A percentile compares a stretch with the other conserved stretches of the same genome.
Evolutionary conservation across 2,329 filamentous ascomycete genomes (phyloP).

Genomic region (Botrytis pseudocinerea): DNA sequence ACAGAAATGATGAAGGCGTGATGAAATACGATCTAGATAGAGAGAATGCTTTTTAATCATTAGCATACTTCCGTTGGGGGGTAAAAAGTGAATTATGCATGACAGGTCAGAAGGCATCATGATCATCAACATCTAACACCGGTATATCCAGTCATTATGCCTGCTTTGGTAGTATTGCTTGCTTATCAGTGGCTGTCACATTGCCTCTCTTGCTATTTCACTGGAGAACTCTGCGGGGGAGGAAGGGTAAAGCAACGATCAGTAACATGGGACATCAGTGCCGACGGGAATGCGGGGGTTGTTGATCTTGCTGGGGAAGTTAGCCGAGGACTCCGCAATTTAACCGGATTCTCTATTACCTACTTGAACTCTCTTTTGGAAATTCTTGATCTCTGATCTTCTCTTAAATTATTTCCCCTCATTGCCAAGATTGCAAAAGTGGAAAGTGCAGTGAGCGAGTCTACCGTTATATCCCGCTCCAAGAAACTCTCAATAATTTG

Average conservation of each 20-base stretch:
- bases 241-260: not conserved
- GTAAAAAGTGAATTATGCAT: not conserved
- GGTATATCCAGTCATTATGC: not conserved
- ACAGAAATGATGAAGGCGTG: not conserved
- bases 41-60: not conserved
- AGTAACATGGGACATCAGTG: not conserved
- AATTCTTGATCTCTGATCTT: not conserved
- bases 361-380: not conserved
- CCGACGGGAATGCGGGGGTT: not conserved
- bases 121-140: not conserved
- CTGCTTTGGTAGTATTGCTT: not conserved
- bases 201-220: not conserved
- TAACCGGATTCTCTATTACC: not conserved
- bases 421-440: not conserved
- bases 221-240: not conserved
- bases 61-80: not conserved
- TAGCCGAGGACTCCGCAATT: not conserved
- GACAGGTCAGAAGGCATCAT: not conserved
- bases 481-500: not conserved
- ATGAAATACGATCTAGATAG: not conserved
- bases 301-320: not conserved
- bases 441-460: not conserved
- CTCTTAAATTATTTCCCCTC: not conserved
- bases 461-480: not conserved
- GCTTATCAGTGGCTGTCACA: not conserved